Evolutionary conservation across 2,329 filamentous ascomycete genomes (phyloP), one percentile per base, ranked within the genome.

Genomic region (Fusarium oligoseptatum): DNA sequence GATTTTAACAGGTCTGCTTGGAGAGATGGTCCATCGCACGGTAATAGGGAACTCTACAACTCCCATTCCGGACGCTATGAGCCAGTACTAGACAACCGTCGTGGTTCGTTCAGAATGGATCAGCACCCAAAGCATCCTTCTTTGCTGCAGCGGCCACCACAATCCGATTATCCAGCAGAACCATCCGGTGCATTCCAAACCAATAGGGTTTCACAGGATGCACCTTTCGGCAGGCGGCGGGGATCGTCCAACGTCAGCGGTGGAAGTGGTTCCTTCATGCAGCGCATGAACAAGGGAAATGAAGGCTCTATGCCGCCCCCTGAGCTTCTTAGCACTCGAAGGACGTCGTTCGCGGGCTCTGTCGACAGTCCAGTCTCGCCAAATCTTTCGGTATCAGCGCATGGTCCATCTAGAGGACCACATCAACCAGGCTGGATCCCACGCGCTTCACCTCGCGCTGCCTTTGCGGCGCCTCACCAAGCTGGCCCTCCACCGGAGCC

Each of bases 31-130:
- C 87, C 88, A 39, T 80, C 86, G 1, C 87, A 89, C 66, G 87
- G 88, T 12, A 92, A 90, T 71, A 88, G 94, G 66, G 95, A 98
- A 82, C 87, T 98, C 0, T 98, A 92, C 85, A 98, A 98, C 81
- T 97, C 96, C n/a, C 93, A 97, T 65, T 98, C 95, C 64, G 96
- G 96, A 20, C 92, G 95, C 60, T 97, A 98, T 77, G 96, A 98
- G 81, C 95, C 95, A 17, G 96, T 95, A 4, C 87, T 89, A 62
- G 95, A 98, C 32, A 74, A 75, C 72, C 92, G 95, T 41, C 91
- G 94, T 74, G 91, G 90, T 20, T 91, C 93, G 34, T 85, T 90
- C 73, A 90, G 93, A 61, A 89, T 91, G 65, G 94, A 97, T 63
- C 84, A 87, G 64, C 88, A 90, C 70, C 88, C 90, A 66, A 91